Evolutionary conservation across 2,329 filamentous ascomycete species (phyloP).

Genomic region (Fusarium sp.): DNA sequence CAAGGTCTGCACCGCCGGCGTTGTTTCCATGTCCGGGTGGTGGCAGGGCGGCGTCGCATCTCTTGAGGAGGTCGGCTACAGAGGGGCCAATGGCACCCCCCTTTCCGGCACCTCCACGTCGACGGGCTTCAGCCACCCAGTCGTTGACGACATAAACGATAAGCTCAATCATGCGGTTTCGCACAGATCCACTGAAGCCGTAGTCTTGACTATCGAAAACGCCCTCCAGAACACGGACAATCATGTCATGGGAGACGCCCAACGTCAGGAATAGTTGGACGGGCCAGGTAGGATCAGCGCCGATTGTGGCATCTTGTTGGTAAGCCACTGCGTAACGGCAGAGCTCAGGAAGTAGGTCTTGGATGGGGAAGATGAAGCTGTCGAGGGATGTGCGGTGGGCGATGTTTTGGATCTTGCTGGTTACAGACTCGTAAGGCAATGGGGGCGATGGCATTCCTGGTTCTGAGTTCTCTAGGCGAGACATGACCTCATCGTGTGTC

Average conservation of each 20-base stretch:
- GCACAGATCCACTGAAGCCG: slow-evolving; percentile 62
- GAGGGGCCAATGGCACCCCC: slow-evolving; percentile 53
- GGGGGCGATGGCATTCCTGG: slow-evolving; percentile 51
- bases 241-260: slow-evolving; percentile 65
- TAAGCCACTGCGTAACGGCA: slow-evolving; percentile 69
- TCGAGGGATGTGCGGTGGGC: slow-evolving; percentile 71
- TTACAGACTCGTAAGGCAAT: slow-evolving; percentile 76
- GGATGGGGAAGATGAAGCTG: slow-evolving; percentile 72
- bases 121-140: slow-evolving; percentile 61
- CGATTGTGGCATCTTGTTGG: slow-evolving; percentile 66
- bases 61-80: slow-evolving; percentile 59
- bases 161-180: slow-evolving; percentile 64
- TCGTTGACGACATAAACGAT: slow-evolving; percentile 59
- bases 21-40: slow-evolving; percentile 53
- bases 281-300: slow-evolving; percentile 66
- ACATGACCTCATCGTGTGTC: slow-evolving; percentile 67
- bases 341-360: slow-evolving; percentile 67
- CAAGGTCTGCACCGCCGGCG: slow-evolving; percentile 56
- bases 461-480: slow-evolving; percentile 55
- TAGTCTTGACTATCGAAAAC: slow-evolving; percentile 68
- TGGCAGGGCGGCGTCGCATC: slow-evolving; percentile 58
- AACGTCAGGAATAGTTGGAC: slow-evolving; percentile 65
- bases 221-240: slow-evolving; percentile 64
- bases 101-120: slow-evolving; percentile 54
- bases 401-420: slow-evolving; percentile 70